Percentiles rank a stretch among this genome's conserved stretches.
phyloP scores from a whole-genome alignment of 495 filamentous ascomycete species.

The Terfezia boudieri region DNA sequence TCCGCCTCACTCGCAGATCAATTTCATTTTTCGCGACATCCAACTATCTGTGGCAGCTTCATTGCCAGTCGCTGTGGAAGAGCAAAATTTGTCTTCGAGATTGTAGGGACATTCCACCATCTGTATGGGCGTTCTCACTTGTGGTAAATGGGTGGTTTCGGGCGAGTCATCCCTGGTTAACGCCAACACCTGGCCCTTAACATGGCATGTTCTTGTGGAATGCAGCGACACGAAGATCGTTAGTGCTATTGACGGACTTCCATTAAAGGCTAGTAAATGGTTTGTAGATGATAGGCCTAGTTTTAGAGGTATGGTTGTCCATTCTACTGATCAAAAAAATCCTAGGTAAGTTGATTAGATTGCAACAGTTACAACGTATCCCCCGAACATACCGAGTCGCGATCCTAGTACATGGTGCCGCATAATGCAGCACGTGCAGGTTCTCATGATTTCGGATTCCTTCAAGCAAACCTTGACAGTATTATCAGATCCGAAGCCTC shows the following conservation, averaged over 20 bases:
- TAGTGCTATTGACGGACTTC: conserved; percentile 7
- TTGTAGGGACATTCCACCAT: conserved; percentile 2
- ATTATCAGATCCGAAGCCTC: neutral
- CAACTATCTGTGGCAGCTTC: conserved; percentile 12
- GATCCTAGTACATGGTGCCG: conserved; percentile 14
- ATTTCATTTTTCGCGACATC: conserved; percentile 10
- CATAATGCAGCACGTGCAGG: conserved; percentile 21
- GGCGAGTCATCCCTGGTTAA: conserved; percentile 10
- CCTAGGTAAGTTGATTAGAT: conserved; percentile 1
- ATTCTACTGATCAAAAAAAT: neutral
- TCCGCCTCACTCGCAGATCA: conserved; percentile 6
- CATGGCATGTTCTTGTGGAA: conserved; percentile 9
- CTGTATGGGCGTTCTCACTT: conserved; percentile 11
- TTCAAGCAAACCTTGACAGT: conserved; percentile 7
- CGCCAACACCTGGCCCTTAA: neutral
- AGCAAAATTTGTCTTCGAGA: conserved; percentile 5
- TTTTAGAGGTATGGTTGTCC: conserved; percentile 9
- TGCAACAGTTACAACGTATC: too few relatives aligned
- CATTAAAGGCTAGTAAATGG: conserved; percentile 8
- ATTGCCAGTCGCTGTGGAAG: conserved; percentile 3
- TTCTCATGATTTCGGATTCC: conserved; percentile 25
- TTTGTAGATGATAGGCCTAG: conserved; percentile 6
- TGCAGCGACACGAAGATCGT: neutral
- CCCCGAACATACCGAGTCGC: conserved; percentile 10
- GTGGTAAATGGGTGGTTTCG: conserved; percentile 15